A percentile compares a stretch with the other conserved stretches of the same genome.
Conservation (phyloP, 2,329 filamentous ascomycete species). For the Pyrenochaeta sp. region DNA sequence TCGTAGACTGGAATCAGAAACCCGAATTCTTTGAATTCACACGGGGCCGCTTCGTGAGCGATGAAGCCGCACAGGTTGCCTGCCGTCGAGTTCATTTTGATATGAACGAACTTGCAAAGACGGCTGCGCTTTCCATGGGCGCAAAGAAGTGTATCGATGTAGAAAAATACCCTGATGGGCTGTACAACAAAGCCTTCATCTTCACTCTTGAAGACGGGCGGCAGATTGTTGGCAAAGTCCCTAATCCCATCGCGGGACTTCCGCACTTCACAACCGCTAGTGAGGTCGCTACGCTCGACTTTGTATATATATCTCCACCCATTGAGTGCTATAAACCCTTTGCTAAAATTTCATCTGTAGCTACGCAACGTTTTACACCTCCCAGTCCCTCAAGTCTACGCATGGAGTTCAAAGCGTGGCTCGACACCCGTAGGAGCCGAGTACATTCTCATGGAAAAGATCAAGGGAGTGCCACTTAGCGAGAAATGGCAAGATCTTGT, state of each 20-base stretch:
- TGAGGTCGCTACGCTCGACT: constrained; percentile 50
- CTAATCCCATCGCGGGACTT: constrained; percentile 41
- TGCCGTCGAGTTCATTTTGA: constrained; percentile 10
- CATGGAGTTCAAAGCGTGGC: constrained; percentile 40
- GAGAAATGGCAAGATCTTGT: constrained; percentile 39
- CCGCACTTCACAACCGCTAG: constrained; percentile 47
- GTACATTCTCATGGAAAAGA: constrained; percentile 44
- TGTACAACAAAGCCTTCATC: constrained; percentile 42
- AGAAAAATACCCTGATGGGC: constrained; percentile 36
- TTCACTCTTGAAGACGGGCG: constrained; percentile 41
- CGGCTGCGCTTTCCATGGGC: constrained; percentile 23
- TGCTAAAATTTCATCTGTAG: constrained; percentile 24
- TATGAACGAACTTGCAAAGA: constrained; percentile 9
- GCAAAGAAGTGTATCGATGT: constrained; percentile 27
- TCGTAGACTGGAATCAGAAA: constrained; percentile 3
- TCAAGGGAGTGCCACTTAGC: constrained; percentile 36
- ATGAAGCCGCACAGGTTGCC: constrained; percentile 4
- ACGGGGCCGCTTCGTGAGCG: constrained; percentile 7
- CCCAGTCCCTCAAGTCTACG: constrained; percentile 42
- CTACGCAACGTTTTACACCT: constrained; percentile 35
- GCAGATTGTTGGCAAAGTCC: constrained; percentile 43
- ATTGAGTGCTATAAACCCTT: not conserved
- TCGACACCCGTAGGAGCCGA: constrained; percentile 40
- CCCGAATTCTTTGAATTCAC: constrained; percentile 14
- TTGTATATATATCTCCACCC: constrained; percentile 31